A percentile compares a stretch with the other conserved stretches of the same genome.
Conservation (phyloP, 2,329 filamentous ascomycete species). For the Podosphaera xanthii region DNA sequence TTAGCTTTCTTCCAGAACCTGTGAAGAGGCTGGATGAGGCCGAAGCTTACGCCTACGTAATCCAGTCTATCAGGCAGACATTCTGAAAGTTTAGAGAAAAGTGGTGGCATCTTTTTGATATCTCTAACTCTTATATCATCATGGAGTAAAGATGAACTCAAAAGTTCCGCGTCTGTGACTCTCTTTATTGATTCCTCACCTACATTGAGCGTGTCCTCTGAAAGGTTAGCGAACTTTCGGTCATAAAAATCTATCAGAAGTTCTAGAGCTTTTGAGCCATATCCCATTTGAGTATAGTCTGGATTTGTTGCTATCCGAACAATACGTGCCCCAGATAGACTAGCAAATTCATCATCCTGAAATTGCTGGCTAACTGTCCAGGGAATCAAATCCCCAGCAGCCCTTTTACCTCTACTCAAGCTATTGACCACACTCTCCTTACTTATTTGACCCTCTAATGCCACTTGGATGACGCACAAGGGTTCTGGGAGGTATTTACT, state of each 20-base stretch:
- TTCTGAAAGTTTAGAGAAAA: conserved; percentile 76
- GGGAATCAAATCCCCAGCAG: conserved; percentile 81
- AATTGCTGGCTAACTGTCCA: conserved; percentile 97
- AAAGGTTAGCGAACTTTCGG: conserved; percentile 68
- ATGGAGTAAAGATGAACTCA: conserved; percentile 50
- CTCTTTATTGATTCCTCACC: conserved; percentile 43
- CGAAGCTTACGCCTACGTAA: conserved; percentile 90
- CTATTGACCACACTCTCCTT: conserved; percentile 77
- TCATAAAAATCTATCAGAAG: conserved; percentile 85
- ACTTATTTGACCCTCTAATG: conserved; percentile 87
- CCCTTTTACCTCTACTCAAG: conserved; percentile 68
- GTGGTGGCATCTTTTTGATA: conserved; percentile 73
- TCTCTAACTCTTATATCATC: conserved; percentile 83
- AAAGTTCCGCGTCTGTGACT: conserved; percentile 63
- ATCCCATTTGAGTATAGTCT: conserved; percentile 80
- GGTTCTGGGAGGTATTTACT: conserved; percentile 70
- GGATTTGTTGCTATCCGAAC: conserved; percentile 94
- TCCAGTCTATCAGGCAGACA: conserved; percentile 60
- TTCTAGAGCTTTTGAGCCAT: conserved; percentile 70
- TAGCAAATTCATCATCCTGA: conserved; percentile 90
- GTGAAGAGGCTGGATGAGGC: conserved; percentile 65
- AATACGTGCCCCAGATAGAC: conserved; percentile 72
- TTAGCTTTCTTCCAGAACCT: conserved; percentile 87
- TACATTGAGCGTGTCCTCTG: conserved; percentile 38
- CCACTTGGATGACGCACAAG: conserved; percentile 81